A percentile compares a stretch with the other conserved stretches of the same genome.
Conservation (phyloP, 2,329 filamentous ascomycete genomes). For the Stachybotrys echinatus region DNA sequence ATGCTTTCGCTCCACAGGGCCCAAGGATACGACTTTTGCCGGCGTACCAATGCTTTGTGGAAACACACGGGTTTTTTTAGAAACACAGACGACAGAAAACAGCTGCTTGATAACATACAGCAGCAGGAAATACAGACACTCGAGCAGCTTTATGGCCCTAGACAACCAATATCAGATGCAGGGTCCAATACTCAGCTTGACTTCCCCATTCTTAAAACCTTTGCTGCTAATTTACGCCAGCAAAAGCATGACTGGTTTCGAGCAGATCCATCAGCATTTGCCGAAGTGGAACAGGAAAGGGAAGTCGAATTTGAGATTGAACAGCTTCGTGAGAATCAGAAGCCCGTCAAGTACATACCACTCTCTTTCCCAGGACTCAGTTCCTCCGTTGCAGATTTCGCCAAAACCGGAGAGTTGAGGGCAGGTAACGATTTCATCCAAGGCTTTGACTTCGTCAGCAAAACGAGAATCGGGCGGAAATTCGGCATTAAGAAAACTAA, state of each 20-base stretch:
- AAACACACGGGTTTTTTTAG: conserved; percentile 35
- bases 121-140: conserved; percentile 53
- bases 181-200: conserved; percentile 2
- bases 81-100: conserved; percentile 22
- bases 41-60: conserved; percentile 42
- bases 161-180: conserved; percentile 5
- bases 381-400: conserved; percentile 38
- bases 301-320: conserved; percentile 57
- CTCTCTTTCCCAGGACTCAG: conserved; percentile 41
- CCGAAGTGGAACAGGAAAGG: conserved; percentile 56
- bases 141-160: conserved; percentile 48
- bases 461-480: conserved; percentile 26
- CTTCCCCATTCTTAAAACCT: not conserved
- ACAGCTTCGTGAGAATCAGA: conserved; percentile 48
- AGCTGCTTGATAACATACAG: conserved; percentile 20
- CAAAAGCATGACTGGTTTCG: not conserved
- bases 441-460: conserved; percentile 34
- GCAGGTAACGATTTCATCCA: conserved; percentile 19
- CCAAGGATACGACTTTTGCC: conserved; percentile 57
- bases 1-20: conserved; percentile 52
- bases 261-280: conserved; percentile 41
- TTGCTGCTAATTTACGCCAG: not conserved
- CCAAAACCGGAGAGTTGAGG: conserved; percentile 30
- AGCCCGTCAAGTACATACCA: conserved; percentile 31
- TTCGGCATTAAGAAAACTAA: conserved; percentile 11